These are phyloP conservation scores for Rhizopogon vulgaris DNA, from an alignment of 768 basidiomycete genomes.

Conservation along the genomic window DNA sequence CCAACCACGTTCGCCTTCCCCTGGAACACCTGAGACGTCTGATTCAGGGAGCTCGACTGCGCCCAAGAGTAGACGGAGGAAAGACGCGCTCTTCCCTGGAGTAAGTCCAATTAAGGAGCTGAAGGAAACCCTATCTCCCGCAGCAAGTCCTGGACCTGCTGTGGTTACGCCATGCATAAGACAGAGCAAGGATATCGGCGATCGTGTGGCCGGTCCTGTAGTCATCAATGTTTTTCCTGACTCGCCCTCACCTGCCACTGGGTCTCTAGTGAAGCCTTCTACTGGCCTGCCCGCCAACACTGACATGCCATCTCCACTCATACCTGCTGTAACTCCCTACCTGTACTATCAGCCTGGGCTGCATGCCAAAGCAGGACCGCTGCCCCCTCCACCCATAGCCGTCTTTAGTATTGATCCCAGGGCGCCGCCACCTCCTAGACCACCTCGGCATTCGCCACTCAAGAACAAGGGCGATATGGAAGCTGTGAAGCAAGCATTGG, in stretches of 20 bases:
- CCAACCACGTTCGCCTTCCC: slow-evolving; percentile 28
- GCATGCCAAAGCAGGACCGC: slow-evolving; percentile 67
- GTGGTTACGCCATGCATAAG: slow-evolving; percentile 59
- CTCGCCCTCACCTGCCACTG: slow-evolving; percentile 15
- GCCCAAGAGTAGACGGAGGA: slow-evolving; percentile 22
- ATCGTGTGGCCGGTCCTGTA: slow-evolving; percentile 59
- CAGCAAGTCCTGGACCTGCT: slow-evolving; percentile 9
- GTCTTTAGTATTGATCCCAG: slow-evolving; percentile 41
- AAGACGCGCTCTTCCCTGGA: slow-evolving; percentile 27
- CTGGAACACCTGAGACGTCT: slow-evolving; percentile 23
- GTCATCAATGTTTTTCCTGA: slow-evolving; percentile 42
- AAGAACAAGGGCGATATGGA: slow-evolving; percentile 46
- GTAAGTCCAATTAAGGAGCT: slow-evolving; percentile 24
- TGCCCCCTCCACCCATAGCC: slow-evolving; percentile 64
- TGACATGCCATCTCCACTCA: slow-evolving; percentile 16
- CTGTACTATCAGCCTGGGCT: slow-evolving; percentile 60
- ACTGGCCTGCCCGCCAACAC: slow-evolving; percentile 18
- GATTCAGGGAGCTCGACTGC: slow-evolving; percentile 24
- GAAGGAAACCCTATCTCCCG: slow-evolving; percentile 9
- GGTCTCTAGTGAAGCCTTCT: neutral
- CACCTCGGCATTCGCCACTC: slow-evolving; percentile 55
- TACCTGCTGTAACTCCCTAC: slow-evolving; percentile 33
- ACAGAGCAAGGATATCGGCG: slow-evolving; percentile 50
- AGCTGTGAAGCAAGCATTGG: slow-evolving; percentile 52
- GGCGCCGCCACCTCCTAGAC: slow-evolving; percentile 51